Evolutionary conservation across 2,329 filamentous ascomycete genomes (phyloP).

Genomic region (Verticillium nubilum): DNA sequence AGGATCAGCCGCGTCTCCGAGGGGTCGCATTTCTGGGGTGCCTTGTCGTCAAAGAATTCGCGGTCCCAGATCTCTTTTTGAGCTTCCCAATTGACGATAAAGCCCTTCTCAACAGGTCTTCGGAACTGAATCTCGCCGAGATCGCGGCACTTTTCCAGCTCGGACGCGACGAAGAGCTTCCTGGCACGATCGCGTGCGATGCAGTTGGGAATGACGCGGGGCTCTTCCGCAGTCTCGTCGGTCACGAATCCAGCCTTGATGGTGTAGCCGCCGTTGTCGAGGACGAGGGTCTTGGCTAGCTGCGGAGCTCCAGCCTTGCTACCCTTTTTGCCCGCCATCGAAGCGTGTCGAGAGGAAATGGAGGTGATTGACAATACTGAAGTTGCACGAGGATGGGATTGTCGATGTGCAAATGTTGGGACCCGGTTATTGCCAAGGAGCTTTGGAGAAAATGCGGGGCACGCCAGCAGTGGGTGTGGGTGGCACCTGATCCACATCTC

Average conservation of each 20-base stretch:
- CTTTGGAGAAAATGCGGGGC: no score
- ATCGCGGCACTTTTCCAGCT: constrained; percentile 74
- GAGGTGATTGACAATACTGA: not conserved
- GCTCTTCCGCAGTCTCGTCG: constrained; percentile 38
- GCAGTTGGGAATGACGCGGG: constrained; percentile 77
- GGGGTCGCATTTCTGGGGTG: constrained; percentile 66
- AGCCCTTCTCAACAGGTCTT: constrained; percentile 89
- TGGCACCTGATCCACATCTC: no score
- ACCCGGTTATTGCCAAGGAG: no score
- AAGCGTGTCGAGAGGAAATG: not conserved
- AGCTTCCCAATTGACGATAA: constrained; percentile 92
- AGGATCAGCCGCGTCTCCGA: constrained; percentile 78
- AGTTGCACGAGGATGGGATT: not conserved
- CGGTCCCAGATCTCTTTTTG: constrained; percentile 95
- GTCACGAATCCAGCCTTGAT: constrained; percentile 82
- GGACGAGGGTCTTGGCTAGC: constrained; percentile 67
- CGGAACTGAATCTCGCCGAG: constrained; percentile 86
- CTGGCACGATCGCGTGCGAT: constrained; percentile 77
- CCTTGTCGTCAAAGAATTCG: constrained; percentile 69
- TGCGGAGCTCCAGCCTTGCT: constrained; percentile 45
- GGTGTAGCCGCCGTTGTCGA: constrained; percentile 90
- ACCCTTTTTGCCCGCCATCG: constrained; percentile 31
- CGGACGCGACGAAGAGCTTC: constrained; percentile 72
- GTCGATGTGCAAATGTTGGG: not conserved
- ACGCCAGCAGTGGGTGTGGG: no score